A percentile compares a stretch with the other conserved stretches of the same genome.
Evolutionary conservation across 345 rosid species (phyloP).

Genomic region (Gossypioides kirkii): DNA sequence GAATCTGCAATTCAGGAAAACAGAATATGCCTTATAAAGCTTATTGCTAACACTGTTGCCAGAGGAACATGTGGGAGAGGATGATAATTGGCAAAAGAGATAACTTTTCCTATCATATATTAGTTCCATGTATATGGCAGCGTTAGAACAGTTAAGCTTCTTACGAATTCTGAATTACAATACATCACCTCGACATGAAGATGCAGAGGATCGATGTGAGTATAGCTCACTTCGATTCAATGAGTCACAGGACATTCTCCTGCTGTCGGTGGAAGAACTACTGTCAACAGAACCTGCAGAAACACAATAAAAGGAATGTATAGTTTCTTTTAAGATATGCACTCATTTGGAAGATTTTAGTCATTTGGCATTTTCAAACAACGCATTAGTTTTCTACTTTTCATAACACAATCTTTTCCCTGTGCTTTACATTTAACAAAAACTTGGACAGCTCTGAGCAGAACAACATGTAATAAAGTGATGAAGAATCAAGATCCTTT

Average conservation of each 20-base stretch:
- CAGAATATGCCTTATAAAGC: background rate
- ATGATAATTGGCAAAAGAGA: background rate
- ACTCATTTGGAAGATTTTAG: background rate
- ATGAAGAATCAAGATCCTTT: conserved; percentile 3
- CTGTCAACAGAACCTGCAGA: conserved; percentile 26
- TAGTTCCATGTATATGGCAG: background rate
- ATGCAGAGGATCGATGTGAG: background rate
- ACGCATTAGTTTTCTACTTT: background rate
- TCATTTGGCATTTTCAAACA: background rate
- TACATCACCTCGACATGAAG: conserved; percentile 11
- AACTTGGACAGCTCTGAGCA: background rate
- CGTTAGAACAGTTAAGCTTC: background rate
- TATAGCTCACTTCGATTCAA: background rate
- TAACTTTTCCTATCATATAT: background rate
- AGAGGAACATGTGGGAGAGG: background rate
- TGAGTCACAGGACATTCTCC: conserved; percentile 10
- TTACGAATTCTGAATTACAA: background rate
- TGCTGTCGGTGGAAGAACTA: conserved; percentile 16
- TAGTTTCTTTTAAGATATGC: background rate
- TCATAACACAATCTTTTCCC: background rate
- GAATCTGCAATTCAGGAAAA: conserved; percentile 24
- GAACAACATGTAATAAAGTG: background rate
- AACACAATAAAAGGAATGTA: background rate
- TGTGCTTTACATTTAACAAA: background rate
- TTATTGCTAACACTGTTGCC: background rate